Base-by-base conservation (phyloP, 139 green algal genomes). In the Chlamydomonas sp. region DNA sequence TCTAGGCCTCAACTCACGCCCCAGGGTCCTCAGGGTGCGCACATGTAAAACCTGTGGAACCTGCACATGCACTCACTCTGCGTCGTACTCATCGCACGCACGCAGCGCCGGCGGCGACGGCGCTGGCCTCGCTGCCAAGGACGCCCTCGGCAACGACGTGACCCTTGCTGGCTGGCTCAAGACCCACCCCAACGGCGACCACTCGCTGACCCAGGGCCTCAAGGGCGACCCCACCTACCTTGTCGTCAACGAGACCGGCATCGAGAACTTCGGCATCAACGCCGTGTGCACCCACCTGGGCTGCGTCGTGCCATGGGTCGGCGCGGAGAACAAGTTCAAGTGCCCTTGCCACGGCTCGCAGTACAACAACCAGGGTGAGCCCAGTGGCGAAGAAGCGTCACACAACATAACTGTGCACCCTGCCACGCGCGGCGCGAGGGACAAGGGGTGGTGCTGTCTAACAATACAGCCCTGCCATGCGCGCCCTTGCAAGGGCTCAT, bases 301-400 rank as follows among this genome's bases (percentile, higher is more conserved):
- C 54, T 99, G 95, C 85, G 95, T 99, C 60, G 95, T 99, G n/a
- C 95, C 95, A 20, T 99, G 93, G 93, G 93, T 96, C 67, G 57
- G 35, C 31, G 86, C 88, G 48, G 93, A 99, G 88, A 98, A 98
- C 84, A 97, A 99, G 91, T 99, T 99, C 89, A 96, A 93, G 85
- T 99, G 95, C 90, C 95, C 95, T 29, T 99, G 95, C 90, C 95
- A 99, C 82, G 95, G 95, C 66, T 97, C 89, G 36, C 95, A 97
- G 81, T 99, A 99, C 87, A 94, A 99, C 81, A 50, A 61, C 38
- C 74, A 96, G 77, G 94, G n/a, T n/a, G n/a, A n/a, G n/a, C n/a
- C n/a, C n/a, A n/a, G n/a, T n/a, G n/a, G n/a, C n/a, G n/a, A n/a
- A n/a, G n/a, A n/a, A n/a, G n/a, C n/a, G n/a, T n/a, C n/a, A n/a